Evolutionary conservation across 2,329 filamentous ascomycete species (phyloP).

Genomic region (Monosporascus sp.): DNA sequence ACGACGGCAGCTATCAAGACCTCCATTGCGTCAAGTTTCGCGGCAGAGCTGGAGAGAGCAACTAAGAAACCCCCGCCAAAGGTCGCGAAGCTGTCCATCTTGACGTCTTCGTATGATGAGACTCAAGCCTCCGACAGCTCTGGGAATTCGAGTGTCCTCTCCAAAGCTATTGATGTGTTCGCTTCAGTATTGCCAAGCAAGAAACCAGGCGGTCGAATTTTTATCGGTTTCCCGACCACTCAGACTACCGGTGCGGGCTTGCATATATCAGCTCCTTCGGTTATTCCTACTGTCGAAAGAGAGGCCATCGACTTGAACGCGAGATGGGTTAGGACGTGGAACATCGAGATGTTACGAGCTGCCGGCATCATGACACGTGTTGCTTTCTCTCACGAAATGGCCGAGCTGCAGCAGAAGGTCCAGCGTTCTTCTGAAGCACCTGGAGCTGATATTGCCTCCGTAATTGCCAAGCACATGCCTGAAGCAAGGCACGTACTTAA

Average conservation of each 20-base stretch:
- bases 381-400: slow-evolving; percentile 85
- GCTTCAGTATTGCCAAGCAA: slow-evolving; percentile 84
- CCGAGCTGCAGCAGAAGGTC: slow-evolving; percentile 61
- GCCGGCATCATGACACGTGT: slow-evolving; percentile 87
- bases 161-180: slow-evolving; percentile 72
- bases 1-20: slow-evolving; percentile 80
- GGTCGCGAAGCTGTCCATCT: slow-evolving; percentile 74
- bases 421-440: slow-evolving; percentile 38
- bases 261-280: slow-evolving; percentile 90
- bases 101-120: slow-evolving; percentile 89
- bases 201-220: slow-evolving; percentile 76
- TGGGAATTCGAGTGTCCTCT: slow-evolving; percentile 36
- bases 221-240: slow-evolving; percentile 95
- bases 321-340: slow-evolving; percentile 91
- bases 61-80: slow-evolving; percentile 97
- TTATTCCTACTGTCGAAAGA: slow-evolving; percentile 95
- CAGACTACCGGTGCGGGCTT: slow-evolving; percentile 93
- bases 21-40: slow-evolving; percentile 65
- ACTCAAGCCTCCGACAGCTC: slow-evolving; percentile 59
- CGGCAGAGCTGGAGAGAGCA: slow-evolving; percentile 83
- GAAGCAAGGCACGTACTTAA: slow-evolving; percentile 78
- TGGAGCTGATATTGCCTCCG: slow-evolving; percentile 51
- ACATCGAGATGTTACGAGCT: slow-evolving; percentile 84
- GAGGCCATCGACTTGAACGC: slow-evolving; percentile 97
- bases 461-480: slow-evolving; percentile 64